A percentile compares a stretch with the other conserved stretches of the same genome.
These are phyloP conservation scores for Cardiospermum halicacabum DNA, from an alignment of 345 rosid species.

Conservation along the genomic window DNA sequence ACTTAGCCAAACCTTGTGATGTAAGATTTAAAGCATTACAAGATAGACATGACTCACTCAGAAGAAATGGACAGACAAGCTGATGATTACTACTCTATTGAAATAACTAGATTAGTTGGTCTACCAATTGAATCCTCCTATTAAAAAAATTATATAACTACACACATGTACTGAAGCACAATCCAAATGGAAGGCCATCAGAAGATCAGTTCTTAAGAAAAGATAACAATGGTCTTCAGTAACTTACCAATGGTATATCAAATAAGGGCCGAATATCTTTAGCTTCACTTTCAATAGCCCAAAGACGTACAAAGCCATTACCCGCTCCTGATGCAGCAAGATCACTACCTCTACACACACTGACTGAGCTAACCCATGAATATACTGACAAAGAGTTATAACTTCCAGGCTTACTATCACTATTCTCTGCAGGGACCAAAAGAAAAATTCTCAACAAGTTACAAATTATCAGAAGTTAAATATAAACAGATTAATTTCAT, in stretches of 20 bases:
- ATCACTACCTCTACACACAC: conserved; percentile 82
- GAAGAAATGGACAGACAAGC: too few species aligned
- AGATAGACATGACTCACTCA: background rate
- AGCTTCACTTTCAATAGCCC: conserved; percentile 58
- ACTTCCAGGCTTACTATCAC: conserved; percentile 24
- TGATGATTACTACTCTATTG: too few species aligned
- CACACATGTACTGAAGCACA: background rate
- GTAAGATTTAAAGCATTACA: background rate
- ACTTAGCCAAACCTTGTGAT: background rate
- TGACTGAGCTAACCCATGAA: conserved; percentile 87
- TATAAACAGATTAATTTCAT: background rate
- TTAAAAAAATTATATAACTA: background rate
- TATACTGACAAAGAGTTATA: conserved; percentile 34
- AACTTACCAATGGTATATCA: conserved; percentile 69
- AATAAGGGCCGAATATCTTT: conserved; percentile 47
- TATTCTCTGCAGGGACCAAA: conserved; percentile 46
- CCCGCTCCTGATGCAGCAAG: conserved; percentile 99
- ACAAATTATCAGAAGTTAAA: background rate
- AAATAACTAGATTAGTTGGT: too few species aligned
- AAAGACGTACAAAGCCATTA: conserved; percentile 66
- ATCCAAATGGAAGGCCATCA: background rate
- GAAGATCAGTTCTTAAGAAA: background rate
- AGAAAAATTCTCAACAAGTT: conserved; percentile 8
- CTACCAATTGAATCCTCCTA: too few species aligned
- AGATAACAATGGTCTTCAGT: background rate